Base-by-base conservation (phyloP, 305 asterid species). In the Coffea humblotiana region DNA sequence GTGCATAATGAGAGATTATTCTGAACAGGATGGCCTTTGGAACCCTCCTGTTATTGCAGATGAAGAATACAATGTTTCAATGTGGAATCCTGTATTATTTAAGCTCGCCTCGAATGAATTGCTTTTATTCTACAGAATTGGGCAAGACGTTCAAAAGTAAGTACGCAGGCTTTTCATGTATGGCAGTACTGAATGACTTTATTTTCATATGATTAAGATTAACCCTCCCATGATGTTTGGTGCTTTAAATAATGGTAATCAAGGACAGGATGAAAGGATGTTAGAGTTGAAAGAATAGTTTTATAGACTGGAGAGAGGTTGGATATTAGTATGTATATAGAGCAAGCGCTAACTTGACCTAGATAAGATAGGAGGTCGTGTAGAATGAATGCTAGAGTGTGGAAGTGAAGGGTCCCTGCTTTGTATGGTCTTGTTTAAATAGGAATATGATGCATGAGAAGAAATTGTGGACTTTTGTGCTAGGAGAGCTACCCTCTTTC, bases 11-110 rank as follows among this genome's bases (percentile, higher is more conserved):
- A 68, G 65, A 6, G 15, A 37, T 64, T 79, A 48, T 32, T 70
- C 77, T 84, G 73, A 61, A 77, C 92, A 95, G 98, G 93, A 89
- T 83, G 94, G 97, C 75, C 67, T 64, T 78, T 93, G 98, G 99
- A 84, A 79, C 49, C 71, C 93, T 74, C 99, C 99, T 54, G 27
- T 83, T 66, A 88, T 91, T 84, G 96, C 91, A 7, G 99, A 95
- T 75, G 92, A 93, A 82, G 87, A 93, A 85, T 79, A 72, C 49
- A 72, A 85, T 69, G 97, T 95, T 81, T 87, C 97, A 70, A 89
- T 95, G 99, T 93, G 99, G 99, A 93, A 95, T 76, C 99, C 98
- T 21, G 97, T 90, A 83, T 85, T 95, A 12, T 92, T 88, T 83
- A 93, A 89, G 87, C 89, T 93, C 83, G 92, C 96, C 82, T 89